These are phyloP conservation scores for Tilletiopsis washingtonensis DNA, from an alignment of 1,284 basidiomycete species.

Conservation along the genomic window DNA sequence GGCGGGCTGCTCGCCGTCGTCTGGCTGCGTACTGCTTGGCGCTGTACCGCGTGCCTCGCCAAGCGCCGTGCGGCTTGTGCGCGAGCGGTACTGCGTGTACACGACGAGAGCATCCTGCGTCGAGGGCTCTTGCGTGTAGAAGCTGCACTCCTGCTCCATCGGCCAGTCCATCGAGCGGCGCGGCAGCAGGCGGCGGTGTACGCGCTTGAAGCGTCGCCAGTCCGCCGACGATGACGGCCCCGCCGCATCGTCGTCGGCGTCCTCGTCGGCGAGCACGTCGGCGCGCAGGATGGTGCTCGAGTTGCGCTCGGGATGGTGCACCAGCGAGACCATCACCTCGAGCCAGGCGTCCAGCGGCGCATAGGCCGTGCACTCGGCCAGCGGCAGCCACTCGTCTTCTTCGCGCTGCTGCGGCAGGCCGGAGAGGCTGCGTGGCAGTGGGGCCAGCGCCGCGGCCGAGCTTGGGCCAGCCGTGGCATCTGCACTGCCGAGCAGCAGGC, in stretches of 20 bases:
- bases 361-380: slow-evolving; percentile 8
- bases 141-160: slow-evolving; percentile 20
- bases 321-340: slow-evolving; percentile 27
- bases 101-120: not conserved
- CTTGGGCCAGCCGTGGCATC: not conserved
- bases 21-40: not conserved
- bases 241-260: not conserved
- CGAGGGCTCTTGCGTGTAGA: not conserved
- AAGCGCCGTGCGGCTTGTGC: not conserved
- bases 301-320: slow-evolving; percentile 39
- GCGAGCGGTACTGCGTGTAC: slow-evolving; percentile 3
- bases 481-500: not conserved
- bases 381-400: not conserved
- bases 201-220: not conserved
- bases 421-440: not conserved
- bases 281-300: slow-evolving; percentile 37
- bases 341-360: slow-evolving; percentile 22
- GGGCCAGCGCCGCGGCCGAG: not conserved
- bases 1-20: not conserved
- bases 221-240: not conserved
- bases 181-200: slow-evolving; percentile 13
- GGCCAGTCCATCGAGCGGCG: slow-evolving; percentile 19
- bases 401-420: not conserved
- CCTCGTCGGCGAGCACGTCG: slow-evolving; percentile 22
- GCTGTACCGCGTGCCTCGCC: not conserved